Conservation (phyloP, 1,284 basidiomycete genomes). For the Cutaneotrichosporon cutaneum region DNA sequence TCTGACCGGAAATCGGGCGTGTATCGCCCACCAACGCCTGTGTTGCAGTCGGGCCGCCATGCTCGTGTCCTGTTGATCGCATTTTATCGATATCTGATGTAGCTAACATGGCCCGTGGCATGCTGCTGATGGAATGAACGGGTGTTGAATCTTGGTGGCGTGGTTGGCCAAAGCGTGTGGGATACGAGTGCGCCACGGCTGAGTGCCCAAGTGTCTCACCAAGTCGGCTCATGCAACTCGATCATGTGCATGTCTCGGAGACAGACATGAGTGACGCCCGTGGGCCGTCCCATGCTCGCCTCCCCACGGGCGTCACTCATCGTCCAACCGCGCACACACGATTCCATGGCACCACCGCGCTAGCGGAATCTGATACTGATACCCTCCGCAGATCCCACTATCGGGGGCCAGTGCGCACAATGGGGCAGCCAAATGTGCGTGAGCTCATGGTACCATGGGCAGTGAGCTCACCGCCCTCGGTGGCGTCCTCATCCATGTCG, state of each 20-base stretch:
- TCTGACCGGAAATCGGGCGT: too few species aligned
- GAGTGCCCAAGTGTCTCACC: not conserved
- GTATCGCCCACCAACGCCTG: too few species aligned
- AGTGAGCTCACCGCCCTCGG: too few species aligned
- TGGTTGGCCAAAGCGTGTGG: not conserved
- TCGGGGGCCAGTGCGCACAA: not conserved
- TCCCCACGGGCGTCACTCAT: too few species aligned
- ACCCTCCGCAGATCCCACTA: not conserved
- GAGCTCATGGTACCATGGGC: too few species aligned
- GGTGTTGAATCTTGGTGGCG: not conserved
- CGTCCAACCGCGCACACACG: not conserved
- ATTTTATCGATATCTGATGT: too few species aligned
- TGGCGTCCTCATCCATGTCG: too few species aligned
- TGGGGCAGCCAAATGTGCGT: too few species aligned
- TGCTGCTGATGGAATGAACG: not conserved
- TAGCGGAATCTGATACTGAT: not conserved
- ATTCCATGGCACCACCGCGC: not conserved
- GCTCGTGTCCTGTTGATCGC: too few species aligned
- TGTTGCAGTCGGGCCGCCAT: too few species aligned
- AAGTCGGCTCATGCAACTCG: not conserved
- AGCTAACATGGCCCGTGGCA: not conserved
- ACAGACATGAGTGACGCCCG: not conserved
- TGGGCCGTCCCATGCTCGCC: not conserved
- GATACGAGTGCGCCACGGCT: not conserved
- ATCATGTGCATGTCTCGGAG: not conserved